These are phyloP conservation scores for Populus tomentosa DNA, from an alignment of 441 rosid species.

Conservation along the genomic window DNA sequence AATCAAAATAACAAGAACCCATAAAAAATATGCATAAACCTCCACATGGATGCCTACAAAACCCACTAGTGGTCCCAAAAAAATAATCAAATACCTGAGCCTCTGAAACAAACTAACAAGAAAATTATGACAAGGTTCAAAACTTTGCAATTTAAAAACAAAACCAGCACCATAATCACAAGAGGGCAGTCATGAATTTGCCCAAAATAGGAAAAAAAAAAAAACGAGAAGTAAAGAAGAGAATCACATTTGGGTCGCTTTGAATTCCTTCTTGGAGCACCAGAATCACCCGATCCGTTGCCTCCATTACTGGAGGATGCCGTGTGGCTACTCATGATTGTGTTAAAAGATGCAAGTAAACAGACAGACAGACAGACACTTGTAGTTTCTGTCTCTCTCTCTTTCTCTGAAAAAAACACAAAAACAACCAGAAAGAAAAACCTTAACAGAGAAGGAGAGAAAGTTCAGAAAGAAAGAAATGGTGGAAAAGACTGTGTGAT, in stretches of 20 bases:
- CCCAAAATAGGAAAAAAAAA: not conserved
- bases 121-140: not conserved
- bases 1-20: not conserved
- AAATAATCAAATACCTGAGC: not conserved
- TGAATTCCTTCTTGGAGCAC: slow-evolving; percentile 55
- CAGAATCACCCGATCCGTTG: slow-evolving; percentile 64
- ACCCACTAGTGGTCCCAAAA: not conserved
- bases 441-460: not conserved
- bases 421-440: not conserved
- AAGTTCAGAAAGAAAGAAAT: not conserved
- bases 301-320: slow-evolving; percentile 53
- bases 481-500: not conserved
- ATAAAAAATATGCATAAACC: not conserved
- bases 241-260: slow-evolving; percentile 77
- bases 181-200: not conserved
- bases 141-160: not conserved
- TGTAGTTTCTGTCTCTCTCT: not conserved
- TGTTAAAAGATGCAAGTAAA: not conserved
- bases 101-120: not conserved
- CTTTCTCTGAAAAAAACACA: not conserved
- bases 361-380: too few relatives aligned
- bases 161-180: not conserved
- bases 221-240: not conserved
- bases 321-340: slow-evolving; percentile 41
- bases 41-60: not conserved